Base-by-base conservation (phyloP, 768 basidiomycete species). In the Amanita rimosa region DNA sequence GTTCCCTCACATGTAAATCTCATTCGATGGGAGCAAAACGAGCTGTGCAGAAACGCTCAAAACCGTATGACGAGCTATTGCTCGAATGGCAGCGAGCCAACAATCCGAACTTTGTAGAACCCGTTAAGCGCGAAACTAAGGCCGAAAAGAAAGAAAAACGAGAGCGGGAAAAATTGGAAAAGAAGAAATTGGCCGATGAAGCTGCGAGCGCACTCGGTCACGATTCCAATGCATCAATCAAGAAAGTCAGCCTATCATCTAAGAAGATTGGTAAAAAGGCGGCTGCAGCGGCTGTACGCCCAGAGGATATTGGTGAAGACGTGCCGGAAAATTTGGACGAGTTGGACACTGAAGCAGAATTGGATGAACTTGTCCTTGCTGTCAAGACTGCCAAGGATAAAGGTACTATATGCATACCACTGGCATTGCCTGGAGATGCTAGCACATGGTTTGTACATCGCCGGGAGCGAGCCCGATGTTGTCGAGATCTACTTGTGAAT, bases 21-120 rank as follows among this genome's bases (percentile, higher is more conserved):
- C 95, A 99, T 62, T 85, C 90, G 2, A 95, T 99, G 84, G 91
- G 91, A 11, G 87, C 91, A 9, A 99, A 99, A 65, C 85, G 95
- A 14, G 79, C 86, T 7, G 94, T 99, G 1, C 75, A 78, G 53
- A 90, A 90, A 29, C 88, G 95, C 3, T 86, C 88, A 0, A 76
- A 83, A 46, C 63, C 68, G 6, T 98, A 91, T 60, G 93, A 96
- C 58, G 83, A 84, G 37, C 76, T 99, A 3, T 74, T 94, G 14
- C 73, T 90, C 21, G 94, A 97, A 46, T 98, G 91, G 91, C 85
- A 91, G 57, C 81, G 87, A 29, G 83, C 77, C 21, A 75, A 90
- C 59, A 90, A 92, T 53, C 90, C 89, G 11, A 89, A 89, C 52
- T 92, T 81, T 62, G 83, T 91, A 3, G 88, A 90, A 59, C 90